These are phyloP conservation scores for Tolypocladium ophioglossoides DNA, from an alignment of 2,329 filamentous ascomycete genomes.

Conservation along the genomic window DNA sequence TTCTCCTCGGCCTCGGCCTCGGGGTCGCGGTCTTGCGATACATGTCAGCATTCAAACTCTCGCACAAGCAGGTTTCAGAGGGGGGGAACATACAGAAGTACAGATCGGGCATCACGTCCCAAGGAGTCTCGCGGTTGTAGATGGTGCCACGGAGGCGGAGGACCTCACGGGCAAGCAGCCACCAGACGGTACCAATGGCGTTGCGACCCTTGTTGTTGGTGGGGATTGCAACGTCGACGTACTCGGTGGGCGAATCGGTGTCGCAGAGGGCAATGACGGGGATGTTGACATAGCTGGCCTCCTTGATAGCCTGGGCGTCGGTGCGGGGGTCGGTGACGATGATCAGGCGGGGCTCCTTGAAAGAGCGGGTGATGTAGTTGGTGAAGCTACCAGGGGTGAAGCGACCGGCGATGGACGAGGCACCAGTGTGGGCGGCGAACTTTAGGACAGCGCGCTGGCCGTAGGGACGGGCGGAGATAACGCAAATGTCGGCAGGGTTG, in stretches of 20 bases:
- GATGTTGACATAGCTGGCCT: constrained; percentile 99
- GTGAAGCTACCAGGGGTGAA: constrained; percentile 99
- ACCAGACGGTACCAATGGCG: constrained; percentile 97
- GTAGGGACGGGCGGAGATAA: constrained; percentile 99
- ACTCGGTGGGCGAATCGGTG: constrained; percentile 98
- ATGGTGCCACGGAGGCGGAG: constrained; percentile 97
- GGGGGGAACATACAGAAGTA: constrained; percentile 72
- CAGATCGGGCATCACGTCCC: constrained; percentile 99
- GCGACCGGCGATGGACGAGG: constrained; percentile 94
- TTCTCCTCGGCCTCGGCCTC: constrained; percentile 99
- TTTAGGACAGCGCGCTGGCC: constrained; percentile 99
- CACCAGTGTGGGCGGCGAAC: constrained; percentile 97
- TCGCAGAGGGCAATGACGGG: constrained; percentile 98
- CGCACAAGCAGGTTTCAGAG: too few relatives aligned
- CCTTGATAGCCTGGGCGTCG: constrained; percentile 99
- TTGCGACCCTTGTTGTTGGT: constrained; percentile 99
- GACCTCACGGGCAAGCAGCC: constrained; percentile 99
- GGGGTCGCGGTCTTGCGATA: constrained; percentile 72
- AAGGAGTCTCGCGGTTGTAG: constrained; percentile 88
- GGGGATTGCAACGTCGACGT: constrained; percentile 98
- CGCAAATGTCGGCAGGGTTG: constrained; percentile 98
- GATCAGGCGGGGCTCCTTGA: constrained; percentile 99
- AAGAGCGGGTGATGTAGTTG: constrained; percentile 99
- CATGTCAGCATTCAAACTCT: constrained; percentile 6
- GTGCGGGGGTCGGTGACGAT: constrained; percentile 99